These are phyloP conservation scores for Inosperma sp. DNA, from an alignment of 768 basidiomycete genomes.

Conservation along the genomic window DNA sequence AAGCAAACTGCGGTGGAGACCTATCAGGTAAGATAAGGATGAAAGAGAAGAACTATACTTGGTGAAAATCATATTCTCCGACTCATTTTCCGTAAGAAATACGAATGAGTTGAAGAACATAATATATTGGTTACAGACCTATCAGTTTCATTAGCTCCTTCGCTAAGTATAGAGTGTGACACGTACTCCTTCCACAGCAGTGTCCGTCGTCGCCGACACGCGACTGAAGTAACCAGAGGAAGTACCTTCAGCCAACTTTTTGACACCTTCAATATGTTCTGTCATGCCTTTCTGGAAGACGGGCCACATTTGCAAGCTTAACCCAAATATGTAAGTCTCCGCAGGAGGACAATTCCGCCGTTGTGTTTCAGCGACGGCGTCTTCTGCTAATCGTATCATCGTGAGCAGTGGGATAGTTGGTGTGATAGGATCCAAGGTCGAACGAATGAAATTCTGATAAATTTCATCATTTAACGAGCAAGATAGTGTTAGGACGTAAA, in stretches of 20 bases:
- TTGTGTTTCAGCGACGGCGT: slow-evolving; percentile 69
- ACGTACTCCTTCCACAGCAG: slow-evolving; percentile 56
- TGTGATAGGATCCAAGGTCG: slow-evolving; percentile 68
- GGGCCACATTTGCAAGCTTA: slow-evolving; percentile 90
- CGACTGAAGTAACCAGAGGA: slow-evolving; percentile 60
- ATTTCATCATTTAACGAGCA: slow-evolving; percentile 3
- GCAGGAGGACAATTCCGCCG: slow-evolving; percentile 74
- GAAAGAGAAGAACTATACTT: slow-evolving; percentile 53
- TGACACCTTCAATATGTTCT: slow-evolving; percentile 76
- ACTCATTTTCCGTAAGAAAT: slow-evolving; percentile 72
- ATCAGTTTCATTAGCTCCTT: slow-evolving; percentile 8
- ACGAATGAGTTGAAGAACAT: slow-evolving; percentile 80
- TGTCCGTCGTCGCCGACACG: slow-evolving; percentile 60
- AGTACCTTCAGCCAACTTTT: slow-evolving; percentile 74
- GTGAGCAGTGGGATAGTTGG: slow-evolving; percentile 75
- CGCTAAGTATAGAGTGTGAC: neutral
- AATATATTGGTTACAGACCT: slow-evolving; percentile 77
- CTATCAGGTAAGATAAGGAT: neutral
- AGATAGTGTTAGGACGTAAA: slow-evolving; percentile 9
- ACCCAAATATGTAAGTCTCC: slow-evolving; percentile 73
- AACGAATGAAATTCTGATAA: slow-evolving; percentile 60
- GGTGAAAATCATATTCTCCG: slow-evolving; percentile 95
- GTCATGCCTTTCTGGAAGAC: slow-evolving; percentile 87
- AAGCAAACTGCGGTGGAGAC: slow-evolving; percentile 49
- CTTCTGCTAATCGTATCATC: slow-evolving; percentile 89